Conservation (phyloP, 441 rosid genomes). For the Daphne laureola region DNA sequence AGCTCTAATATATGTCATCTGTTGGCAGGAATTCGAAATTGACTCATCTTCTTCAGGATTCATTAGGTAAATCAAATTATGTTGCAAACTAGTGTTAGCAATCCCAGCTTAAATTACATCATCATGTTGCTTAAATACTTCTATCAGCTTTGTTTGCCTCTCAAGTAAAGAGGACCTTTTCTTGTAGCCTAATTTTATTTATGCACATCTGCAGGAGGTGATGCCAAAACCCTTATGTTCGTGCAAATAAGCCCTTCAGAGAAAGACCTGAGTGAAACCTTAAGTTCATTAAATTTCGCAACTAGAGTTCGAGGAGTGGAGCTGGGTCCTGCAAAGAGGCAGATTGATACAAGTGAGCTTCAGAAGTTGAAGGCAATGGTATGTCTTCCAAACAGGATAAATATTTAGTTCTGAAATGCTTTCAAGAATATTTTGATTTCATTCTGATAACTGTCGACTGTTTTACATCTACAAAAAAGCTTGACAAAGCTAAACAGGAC, state of each 20-base stretch:
- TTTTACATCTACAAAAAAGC: constrained; percentile 27
- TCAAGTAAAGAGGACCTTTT: background rate
- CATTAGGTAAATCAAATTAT: constrained; percentile 45
- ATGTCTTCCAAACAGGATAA: constrained; percentile 14
- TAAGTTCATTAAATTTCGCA: constrained; percentile 83
- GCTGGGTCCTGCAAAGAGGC: constrained; percentile 70
- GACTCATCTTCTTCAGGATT: constrained; percentile 94
- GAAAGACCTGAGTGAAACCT: constrained; percentile 66
- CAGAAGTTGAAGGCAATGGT: constrained; percentile 72
- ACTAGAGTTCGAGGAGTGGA: constrained; percentile 81
- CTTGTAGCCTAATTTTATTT: too few relatives aligned
- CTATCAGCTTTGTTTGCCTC: constrained; percentile 1
- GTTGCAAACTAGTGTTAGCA: too few relatives aligned
- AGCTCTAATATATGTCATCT: constrained; percentile 12
- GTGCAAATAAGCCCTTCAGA: constrained; percentile 89
- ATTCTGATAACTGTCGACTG: constrained; percentile 9
- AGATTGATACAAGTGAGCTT: constrained; percentile 66
- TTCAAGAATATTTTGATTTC: constrained; percentile 1
- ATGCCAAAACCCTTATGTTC: constrained; percentile 83
- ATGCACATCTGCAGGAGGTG: constrained; percentile 51
- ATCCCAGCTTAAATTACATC: too few relatives aligned
- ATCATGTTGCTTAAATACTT: background rate
- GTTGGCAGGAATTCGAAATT: constrained; percentile 74
- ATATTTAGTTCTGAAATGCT: background rate
- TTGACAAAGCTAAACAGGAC: constrained; percentile 78